Evolutionary conservation across 2,329 filamentous ascomycete genomes (phyloP).

Genomic region (Coniochaeta sp.): DNA sequence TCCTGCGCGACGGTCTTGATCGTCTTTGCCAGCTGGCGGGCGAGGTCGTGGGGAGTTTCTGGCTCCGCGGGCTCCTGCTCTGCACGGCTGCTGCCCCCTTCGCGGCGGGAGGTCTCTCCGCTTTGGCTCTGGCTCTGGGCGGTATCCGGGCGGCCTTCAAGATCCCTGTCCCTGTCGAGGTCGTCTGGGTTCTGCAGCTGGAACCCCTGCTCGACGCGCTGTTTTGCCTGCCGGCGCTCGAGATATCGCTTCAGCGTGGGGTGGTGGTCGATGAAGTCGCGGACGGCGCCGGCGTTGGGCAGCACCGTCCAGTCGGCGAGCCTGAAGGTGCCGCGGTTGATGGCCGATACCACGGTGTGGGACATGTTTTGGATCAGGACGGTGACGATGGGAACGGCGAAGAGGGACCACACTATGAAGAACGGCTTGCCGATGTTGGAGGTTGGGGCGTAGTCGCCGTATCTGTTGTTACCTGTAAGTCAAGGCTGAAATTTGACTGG

Average conservation of each 20-base stretch:
- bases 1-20: conserved; percentile 51
- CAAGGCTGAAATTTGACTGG: not conserved
- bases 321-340: conserved; percentile 41
- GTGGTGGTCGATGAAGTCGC: conserved; percentile 37
- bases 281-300: conserved; percentile 51
- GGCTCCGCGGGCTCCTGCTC: conserved; percentile 33
- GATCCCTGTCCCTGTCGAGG: not conserved
- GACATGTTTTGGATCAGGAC: conserved; percentile 78
- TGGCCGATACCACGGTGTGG: conserved; percentile 63
- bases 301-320: conserved; percentile 61
- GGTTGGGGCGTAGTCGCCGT: conserved; percentile 72
- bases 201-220: conserved; percentile 28
- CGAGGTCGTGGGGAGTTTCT: conserved; percentile 38
- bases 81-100: conserved; percentile 32
- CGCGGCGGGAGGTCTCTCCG: not conserved
- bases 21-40: conserved; percentile 44
- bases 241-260: conserved; percentile 33
- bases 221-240: conserved; percentile 28
- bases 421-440: conserved; percentile 75
- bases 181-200: conserved; percentile 21
- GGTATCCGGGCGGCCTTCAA: not conserved
- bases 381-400: conserved; percentile 83
- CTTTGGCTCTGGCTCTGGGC: not conserved
- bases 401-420: conserved; percentile 87
- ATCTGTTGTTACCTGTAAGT: conserved; percentile 24